Base-by-base conservation (phyloP, 257 asterid genomes). In the Solanum clarkiae region DNA sequence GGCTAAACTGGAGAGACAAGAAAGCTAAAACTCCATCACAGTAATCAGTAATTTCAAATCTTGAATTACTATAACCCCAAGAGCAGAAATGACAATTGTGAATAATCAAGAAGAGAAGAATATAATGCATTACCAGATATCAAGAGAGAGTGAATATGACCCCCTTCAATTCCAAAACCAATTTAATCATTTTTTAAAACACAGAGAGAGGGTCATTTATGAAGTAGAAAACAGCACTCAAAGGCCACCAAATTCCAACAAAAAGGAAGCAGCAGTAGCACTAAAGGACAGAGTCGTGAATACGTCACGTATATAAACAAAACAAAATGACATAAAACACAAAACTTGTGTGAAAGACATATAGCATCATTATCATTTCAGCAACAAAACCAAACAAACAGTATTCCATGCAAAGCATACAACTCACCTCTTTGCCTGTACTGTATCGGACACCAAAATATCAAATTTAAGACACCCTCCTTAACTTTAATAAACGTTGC, bases 241-340 rank as follows among this genome's bases (percentile, higher is more conserved):
- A 86, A 11, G 7, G 44, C 40, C 14, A 6, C 60, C 77, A 79
- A 77, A 68, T 29, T 24, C 71, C 70, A 75, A 69, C 72, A 85
- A 82, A 79, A 85, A 84, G 20, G n/a, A 49, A 47, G 24, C 57
- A 57, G 88, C 85, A 65, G 20, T 2, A 29, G 7, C 11, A 85
- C 81, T 72, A 86, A 62, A 88, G 69, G 91, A 89, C 92, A 85
- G 80, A 53, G 87, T 47, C 84, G 65, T 80, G 86, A 62, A 75
- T 62, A 51, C 69, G 88, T 86, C 89, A 82, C 88, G 57, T 86
- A 84, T 85, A 89, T 80, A 86, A 80, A 91, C 91, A 88, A 90
- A 90, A 20, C 65, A 57, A 57, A 90, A 80, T 18, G 40, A 51
- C 83, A 57, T 56, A 47, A 80, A 29, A 53, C 70, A 32, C 26